Evolutionary conservation across 2,329 filamentous ascomycete species (phyloP), one percentile per base, ranked within the genome.

Genomic region (Ophiostoma novo-ulmi): DNA sequence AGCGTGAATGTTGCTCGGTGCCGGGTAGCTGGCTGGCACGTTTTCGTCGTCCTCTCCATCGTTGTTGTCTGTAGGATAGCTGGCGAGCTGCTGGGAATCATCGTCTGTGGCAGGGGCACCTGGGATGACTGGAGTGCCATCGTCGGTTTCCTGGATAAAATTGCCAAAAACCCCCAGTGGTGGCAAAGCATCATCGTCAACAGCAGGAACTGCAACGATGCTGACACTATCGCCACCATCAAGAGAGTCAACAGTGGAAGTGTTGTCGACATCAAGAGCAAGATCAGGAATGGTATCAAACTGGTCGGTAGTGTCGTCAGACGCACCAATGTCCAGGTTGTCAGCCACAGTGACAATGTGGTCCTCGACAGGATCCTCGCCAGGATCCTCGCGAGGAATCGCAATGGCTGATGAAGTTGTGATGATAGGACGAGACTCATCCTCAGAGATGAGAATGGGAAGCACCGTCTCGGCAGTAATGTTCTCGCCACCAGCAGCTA

Each of bases 11-110:
- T 39, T n/a, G 55, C 35, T 38, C 31, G 35, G 17, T 14, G 64
- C 5, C 20, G 71, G 26, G 11, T 4, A 17, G 31, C n/a, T 61
- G 10, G 26, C 26, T n/a, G 31, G 44, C 26, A 39, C 17, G 8
- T 55, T 14, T 5, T 31, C 20, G n/a, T 63, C 64, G 13, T 20
- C 7, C 35, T 58, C 35, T 5, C 35, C 35, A 36, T 61, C 55
- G 35, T 22, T 36, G 3, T 44, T 10, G 35, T 35, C 31, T 26
- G 35, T 20, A 41, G 35, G 48, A 17, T 41, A 36, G 41, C 58
- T 67, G 17, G 41, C 44, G n/a, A 71, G 41, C 36, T 71, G 66
- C 17, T 68, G 52, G 17, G 67, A 14, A 31, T 64, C 55, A n/a
- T 66, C 66, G 5, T 39, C 35, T 13, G 35, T 14, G 3, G 55